A percentile compares a stretch with the other conserved stretches of the same genome.
Conservation (phyloP, 2,329 filamentous ascomycete genomes). For the Apiospora malaysiana region DNA sequence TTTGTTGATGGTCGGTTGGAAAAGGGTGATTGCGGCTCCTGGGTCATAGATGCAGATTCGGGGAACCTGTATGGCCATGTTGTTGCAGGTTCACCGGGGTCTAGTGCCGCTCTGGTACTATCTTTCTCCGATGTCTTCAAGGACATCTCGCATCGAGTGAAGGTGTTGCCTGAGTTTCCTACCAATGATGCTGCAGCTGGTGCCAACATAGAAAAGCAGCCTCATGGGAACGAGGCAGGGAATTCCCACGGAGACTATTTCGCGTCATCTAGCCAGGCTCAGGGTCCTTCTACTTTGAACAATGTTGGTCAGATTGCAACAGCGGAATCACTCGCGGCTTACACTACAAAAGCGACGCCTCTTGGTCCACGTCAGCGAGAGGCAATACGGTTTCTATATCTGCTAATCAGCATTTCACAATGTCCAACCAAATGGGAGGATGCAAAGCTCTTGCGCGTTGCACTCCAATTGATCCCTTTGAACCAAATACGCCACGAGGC, state of each 20-base stretch:
- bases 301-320: slow-evolving; percentile 42
- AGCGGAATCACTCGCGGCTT: background rate
- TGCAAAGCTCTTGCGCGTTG: background rate
- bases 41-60: background rate
- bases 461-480: background rate
- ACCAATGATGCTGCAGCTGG: too few relatives aligned
- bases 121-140: background rate
- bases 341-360: background rate
- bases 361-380: background rate
- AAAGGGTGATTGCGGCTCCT: slow-evolving; percentile 9
- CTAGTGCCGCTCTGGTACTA: slow-evolving; percentile 67
- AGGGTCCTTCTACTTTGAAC: too few relatives aligned
- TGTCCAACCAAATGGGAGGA: background rate
- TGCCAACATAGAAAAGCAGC: background rate
- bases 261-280: too few relatives aligned
- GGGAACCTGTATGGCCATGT: slow-evolving; percentile 15
- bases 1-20: background rate
- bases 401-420: background rate
- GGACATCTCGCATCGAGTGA: background rate
- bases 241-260: background rate
- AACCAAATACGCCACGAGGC: background rate
- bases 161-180: background rate
- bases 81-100: slow-evolving; percentile 74
- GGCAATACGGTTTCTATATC: background rate
- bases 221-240: background rate